Percentiles rank a stretch among this genome's conserved stretches.
Evolutionary conservation across 352 stramenopile genomes (phyloP).

Genomic region (Blastocystis sp.): DNA sequence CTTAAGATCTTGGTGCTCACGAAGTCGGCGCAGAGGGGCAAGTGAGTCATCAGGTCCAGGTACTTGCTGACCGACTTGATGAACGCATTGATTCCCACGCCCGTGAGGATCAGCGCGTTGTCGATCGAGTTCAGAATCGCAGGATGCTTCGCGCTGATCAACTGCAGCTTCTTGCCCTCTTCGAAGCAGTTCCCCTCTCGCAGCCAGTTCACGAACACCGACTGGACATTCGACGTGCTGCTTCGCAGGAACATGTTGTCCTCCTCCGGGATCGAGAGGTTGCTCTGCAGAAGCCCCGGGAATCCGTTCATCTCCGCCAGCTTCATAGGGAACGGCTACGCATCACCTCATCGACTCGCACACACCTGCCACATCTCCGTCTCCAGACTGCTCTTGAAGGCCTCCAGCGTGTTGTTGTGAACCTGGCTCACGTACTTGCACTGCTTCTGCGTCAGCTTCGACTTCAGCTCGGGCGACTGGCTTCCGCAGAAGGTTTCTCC

Average conservation of each 20-base stretch:
- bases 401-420: conserved; percentile 33
- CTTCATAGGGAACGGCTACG: conserved; percentile 54
- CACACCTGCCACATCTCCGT: conserved; percentile 56
- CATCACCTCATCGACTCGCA: not conserved
- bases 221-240: not conserved
- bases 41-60: conserved; percentile 26
- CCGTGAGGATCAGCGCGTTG: conserved; percentile 48
- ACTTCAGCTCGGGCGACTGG: conserved; percentile 42
- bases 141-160: not conserved
- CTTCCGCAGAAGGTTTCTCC: conserved; percentile 39
- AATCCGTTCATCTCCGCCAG: conserved; percentile 58
- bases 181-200: conserved; percentile 56
- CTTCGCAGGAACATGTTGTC: conserved; percentile 57
- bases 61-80: conserved; percentile 54
- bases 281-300: conserved; percentile 49
- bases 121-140: conserved; percentile 51
- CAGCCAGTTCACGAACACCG: conserved; percentile 40
- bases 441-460: conserved; percentile 40
- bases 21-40: conserved; percentile 27
- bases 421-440: conserved; percentile 21
- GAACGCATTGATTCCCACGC: conserved; percentile 48
- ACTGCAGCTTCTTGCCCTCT: conserved; percentile 52
- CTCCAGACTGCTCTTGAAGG: conserved; percentile 43
- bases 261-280: conserved; percentile 25
- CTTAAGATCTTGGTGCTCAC: not conserved